phyloP scores from a whole-genome alignment of 2,329 filamentous ascomycete species.

The Fusarium sambucinum region DNA sequence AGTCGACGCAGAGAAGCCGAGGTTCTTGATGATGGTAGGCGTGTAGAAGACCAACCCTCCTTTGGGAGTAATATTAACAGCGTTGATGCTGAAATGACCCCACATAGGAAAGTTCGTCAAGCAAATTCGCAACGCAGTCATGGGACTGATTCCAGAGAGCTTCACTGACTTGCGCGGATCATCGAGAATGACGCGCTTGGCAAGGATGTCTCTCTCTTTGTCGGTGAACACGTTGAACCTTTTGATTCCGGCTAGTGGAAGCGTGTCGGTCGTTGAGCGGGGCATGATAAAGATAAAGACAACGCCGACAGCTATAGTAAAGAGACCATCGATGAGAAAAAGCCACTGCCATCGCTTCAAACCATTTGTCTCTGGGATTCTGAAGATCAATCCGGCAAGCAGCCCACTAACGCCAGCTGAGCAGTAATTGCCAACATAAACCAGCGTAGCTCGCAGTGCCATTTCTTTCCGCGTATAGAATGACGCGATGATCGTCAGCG shows the following conservation, averaged over 20 bases:
- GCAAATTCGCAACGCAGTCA: not conserved
- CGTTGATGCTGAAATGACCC: conserved; percentile 15
- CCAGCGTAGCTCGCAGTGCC: conserved; percentile 1
- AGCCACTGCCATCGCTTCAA: conserved; percentile 19
- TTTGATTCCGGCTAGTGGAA: not conserved
- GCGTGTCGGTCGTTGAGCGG: not conserved
- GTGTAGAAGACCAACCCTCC: conserved; percentile 7
- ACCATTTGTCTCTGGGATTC: not conserved
- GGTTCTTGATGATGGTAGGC: conserved; percentile 14
- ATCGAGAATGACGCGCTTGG: conserved; percentile 8
- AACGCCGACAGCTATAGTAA: not conserved
- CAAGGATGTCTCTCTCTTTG: not conserved
- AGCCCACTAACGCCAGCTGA: conserved; percentile 15
- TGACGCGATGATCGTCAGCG: not conserved
- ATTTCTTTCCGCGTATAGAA: conserved; percentile 10
- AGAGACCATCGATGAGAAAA: conserved; percentile 12
- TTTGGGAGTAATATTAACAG: not conserved
- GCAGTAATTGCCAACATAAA: conserved; percentile 20
- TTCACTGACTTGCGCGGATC: conserved; percentile 12
- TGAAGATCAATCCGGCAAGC: not conserved
- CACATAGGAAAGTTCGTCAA: conserved; percentile 10
- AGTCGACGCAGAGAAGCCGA: conserved; percentile 2
- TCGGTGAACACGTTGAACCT: not conserved
- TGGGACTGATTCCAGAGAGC: not conserved
- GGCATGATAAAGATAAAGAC: conserved; percentile 16